A percentile compares a stretch with the other conserved stretches of the same genome.
phyloP scores from a whole-genome alignment of 1,139 yeast genomes.

The Geotrichum aggregatum region DNA sequence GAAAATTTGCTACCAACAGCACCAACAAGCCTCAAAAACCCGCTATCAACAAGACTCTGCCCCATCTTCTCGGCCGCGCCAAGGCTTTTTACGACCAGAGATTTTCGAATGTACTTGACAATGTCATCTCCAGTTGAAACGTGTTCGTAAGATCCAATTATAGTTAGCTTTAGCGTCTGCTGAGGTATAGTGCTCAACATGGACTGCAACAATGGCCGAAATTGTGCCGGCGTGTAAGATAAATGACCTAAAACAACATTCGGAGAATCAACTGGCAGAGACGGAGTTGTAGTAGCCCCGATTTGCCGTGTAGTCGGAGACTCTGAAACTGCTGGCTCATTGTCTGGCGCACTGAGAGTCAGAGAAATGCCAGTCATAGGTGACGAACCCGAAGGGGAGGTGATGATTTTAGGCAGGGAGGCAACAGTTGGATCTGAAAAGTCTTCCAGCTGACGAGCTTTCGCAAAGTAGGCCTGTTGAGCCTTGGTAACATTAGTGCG shows the following conservation, averaged over 20 bases:
- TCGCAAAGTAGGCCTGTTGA: conserved; percentile 64
- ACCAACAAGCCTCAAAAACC: conserved; percentile 61
- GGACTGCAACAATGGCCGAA: conserved; percentile 32
- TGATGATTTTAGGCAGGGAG: conserved; percentile 18
- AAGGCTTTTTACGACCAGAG: conserved; percentile 28
- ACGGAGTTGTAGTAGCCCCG: background rate
- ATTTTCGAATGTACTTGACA: conserved; percentile 54
- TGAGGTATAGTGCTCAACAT: conserved; percentile 47
- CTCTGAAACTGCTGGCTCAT: conserved; percentile 5
- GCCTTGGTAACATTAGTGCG: conserved; percentile 49
- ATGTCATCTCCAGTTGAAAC: conserved; percentile 62
- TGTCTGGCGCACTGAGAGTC: conserved; percentile 14
- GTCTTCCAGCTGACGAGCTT: conserved; percentile 69
- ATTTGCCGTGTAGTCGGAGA: background rate
- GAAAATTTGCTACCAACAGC: conserved; percentile 62
- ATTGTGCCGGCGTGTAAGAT: conserved; percentile 33
- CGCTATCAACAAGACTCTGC: conserved; percentile 63
- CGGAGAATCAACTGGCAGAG: background rate
- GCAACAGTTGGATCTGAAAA: conserved; percentile 14
- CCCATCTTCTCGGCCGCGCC: conserved; percentile 69
- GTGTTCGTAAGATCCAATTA: conserved; percentile 62
- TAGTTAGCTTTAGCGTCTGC: conserved; percentile 51
- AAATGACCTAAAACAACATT: conserved; percentile 34
- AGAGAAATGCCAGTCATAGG: background rate
- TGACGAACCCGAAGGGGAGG: conserved; percentile 16